Percentiles rank a stretch among this genome's conserved stretches.
Evolutionary conservation across 257 asterid genomes (phyloP).

Genomic region (Solanum rostratum): DNA sequence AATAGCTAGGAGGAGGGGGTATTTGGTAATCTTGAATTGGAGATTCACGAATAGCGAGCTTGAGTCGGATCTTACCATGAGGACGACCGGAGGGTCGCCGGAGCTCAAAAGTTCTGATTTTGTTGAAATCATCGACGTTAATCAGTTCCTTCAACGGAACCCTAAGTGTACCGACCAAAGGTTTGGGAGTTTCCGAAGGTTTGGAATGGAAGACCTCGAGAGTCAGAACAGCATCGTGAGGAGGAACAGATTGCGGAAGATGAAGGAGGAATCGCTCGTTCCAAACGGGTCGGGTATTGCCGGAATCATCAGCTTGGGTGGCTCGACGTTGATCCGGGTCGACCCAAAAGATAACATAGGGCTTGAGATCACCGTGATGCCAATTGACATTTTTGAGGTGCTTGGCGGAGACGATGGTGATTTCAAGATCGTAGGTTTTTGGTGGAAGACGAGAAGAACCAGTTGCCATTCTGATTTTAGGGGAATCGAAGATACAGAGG

Average conservation of each 20-base stretch:
- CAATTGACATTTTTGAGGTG: constrained; percentile 87
- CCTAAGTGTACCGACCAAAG: constrained; percentile 62
- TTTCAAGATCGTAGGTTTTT: constrained; percentile 50
- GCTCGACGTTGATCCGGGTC: constrained; percentile 80
- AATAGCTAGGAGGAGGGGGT: constrained; percentile 53
- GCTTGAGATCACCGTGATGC: constrained; percentile 73
- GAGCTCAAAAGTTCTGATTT: constrained; percentile 35
- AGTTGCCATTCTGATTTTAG: constrained; percentile 15
- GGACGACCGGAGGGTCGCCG: constrained; percentile 85
- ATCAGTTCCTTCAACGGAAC: constrained; percentile 42
- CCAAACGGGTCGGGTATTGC: constrained; percentile 70
- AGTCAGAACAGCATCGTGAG: constrained; percentile 40
- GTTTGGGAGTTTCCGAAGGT: constrained; percentile 70
- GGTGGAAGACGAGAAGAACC: constrained; percentile 25
- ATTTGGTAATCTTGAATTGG: constrained; percentile 41
- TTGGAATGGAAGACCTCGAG: constrained; percentile 79
- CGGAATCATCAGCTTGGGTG: constrained; percentile 71
- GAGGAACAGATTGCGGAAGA: constrained; percentile 22
- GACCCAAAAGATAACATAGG: constrained; percentile 76
- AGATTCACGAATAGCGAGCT: constrained; percentile 42
- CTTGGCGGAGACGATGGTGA: constrained; percentile 67
- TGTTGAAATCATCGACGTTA: constrained; percentile 17
- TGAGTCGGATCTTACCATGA: constrained; percentile 78
- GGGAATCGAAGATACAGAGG: neutral
- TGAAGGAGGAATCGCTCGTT: constrained; percentile 74